Evolutionary conservation across 2,329 filamentous ascomycete genomes (phyloP), one percentile per base, ranked within the genome.

Genomic region (Dothiorella sarmentorum): DNA sequence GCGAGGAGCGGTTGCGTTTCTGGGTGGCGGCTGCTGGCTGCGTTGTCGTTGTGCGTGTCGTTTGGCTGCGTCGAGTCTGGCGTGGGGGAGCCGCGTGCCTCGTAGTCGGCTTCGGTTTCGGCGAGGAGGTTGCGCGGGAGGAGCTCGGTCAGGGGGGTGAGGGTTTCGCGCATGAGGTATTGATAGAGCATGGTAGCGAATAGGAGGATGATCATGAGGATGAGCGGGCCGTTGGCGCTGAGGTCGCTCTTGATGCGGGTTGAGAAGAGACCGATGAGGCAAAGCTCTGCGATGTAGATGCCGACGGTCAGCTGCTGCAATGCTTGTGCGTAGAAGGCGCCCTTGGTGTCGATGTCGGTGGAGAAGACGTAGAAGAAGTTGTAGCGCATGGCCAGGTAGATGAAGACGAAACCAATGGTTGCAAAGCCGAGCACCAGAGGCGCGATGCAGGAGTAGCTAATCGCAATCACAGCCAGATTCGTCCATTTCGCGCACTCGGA

Each of bases 401-500:
- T 91, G 49, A 92, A 77, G 35, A 81, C 84, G 62, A 96, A 82
- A 24, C 89, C 90, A 40, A 90, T 78, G 0, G 86, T 84, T 1
- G 89, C 88, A 66, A 95, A 96, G 5, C 85, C 82, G 47, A 95
- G 79, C 59, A 95, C 85, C 20, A 96, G 75, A 0, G 91, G 91
- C 2, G 90, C 89, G 66, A 96, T 93, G 61, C 85, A 86, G 2
- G 52, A 65, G 47, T 53, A 37, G 24, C 10, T 49, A 31, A 66
- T 61, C 63, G 63, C 58, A 44, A 75, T 75, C 37, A 74, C 67
- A 13, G 71, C 61, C 61, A 80, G 68, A 59, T 78, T 79, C 55
- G 72, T 72, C 69, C 75, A 79, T 59, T 78, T 77, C 13, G 78
- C 77, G 61, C 72, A 78, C 61, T 76, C 76, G 7, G 74, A 72